Evolutionary conservation across 345 rosid genomes (phyloP).

Genomic region (Excoecaria cochinchinensis): DNA sequence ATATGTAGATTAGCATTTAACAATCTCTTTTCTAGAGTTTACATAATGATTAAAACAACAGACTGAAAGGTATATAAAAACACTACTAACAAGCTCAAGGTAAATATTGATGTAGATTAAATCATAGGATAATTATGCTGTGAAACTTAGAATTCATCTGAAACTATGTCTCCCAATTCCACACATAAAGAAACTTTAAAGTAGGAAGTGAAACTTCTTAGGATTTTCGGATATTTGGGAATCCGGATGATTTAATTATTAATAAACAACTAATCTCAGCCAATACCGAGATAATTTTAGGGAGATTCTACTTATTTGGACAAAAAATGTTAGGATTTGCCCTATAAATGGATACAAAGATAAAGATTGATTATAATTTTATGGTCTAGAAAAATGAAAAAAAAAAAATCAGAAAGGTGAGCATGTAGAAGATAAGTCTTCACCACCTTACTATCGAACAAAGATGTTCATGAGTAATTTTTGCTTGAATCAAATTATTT

Average conservation of each 20-base stretch:
- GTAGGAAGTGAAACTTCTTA: neutral
- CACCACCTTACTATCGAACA: slow-evolving; percentile 97
- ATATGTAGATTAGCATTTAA: too few relatives aligned
- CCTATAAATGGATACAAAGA: slow-evolving; percentile 44
- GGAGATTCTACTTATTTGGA: slow-evolving; percentile 79
- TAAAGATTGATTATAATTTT: slow-evolving; percentile 4
- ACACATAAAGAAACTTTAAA: neutral
- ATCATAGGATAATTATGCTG: too few relatives aligned
- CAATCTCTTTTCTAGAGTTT: too few relatives aligned
- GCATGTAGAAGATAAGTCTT: neutral
- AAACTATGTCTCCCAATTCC: neutral
- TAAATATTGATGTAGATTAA: too few relatives aligned
- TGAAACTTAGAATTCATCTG: neutral
- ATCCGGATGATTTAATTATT: neutral
- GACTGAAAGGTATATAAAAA: too few relatives aligned
- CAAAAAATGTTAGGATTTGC: slow-evolving; percentile 83
- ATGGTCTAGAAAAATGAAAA: neutral
- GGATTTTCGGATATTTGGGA: neutral
- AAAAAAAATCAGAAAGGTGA: neutral
- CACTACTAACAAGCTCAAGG: neutral
- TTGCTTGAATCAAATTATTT: slow-evolving; percentile 94
- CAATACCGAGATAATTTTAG: slow-evolving; percentile 81
- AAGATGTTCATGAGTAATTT: slow-evolving; percentile 92
- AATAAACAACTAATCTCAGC: slow-evolving; percentile 65
- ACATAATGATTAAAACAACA: too few relatives aligned